Evolutionary conservation across 1,284 basidiomycete genomes (phyloP), one percentile per base, ranked within the genome.

Genomic region (Boletus sp.): DNA sequence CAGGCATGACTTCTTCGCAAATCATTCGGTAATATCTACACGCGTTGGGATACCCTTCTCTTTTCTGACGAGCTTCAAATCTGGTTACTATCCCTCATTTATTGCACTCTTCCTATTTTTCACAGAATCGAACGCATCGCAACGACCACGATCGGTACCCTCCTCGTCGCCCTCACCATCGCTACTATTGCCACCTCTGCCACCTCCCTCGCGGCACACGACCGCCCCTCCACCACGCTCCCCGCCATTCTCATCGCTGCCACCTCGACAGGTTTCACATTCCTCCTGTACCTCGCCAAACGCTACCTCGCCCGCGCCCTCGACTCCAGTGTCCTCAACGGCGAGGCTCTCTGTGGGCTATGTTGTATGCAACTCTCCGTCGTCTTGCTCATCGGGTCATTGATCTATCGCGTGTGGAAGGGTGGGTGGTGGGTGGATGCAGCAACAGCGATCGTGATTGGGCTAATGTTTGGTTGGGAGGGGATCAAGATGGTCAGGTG

Each of bases 401-500:
- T 69, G 17, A 54, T 72, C 14, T 73, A 60, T 41, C 58, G 65
- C 9, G 52, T 69, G 2, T 73, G 74, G 73, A 46, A 53, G 0
- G 68, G 69, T 12, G 74, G 74, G 0, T 76, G 74, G 75, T 76
- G 75, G 74, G 61, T 75, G 5, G 74, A 76, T 48, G 56, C 67
- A 8, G 67, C 68, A 12, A 74, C 75, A 2, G 64, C 71, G 1
- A 61, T 76, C 19, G 45, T 68, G 7, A 60, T 76, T 14, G 69
- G 66, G 5, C 5, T 71, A 5, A 47, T 75, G 40, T 76, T 76
- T 44, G 71, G 65, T 5, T 70, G 70, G 65, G 72, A 74, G 41
- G 71, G 72, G 4, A 29, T 58, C 45, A 72, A 73, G 57, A 70
- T 72, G 68, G 42, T 68, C 16, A 53, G 60, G 38, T 74, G 71